Evolutionary conservation across 1,284 basidiomycete genomes (phyloP), one percentile per base, ranked within the genome.

Genomic region (Mycosarcoma maydis): DNA sequence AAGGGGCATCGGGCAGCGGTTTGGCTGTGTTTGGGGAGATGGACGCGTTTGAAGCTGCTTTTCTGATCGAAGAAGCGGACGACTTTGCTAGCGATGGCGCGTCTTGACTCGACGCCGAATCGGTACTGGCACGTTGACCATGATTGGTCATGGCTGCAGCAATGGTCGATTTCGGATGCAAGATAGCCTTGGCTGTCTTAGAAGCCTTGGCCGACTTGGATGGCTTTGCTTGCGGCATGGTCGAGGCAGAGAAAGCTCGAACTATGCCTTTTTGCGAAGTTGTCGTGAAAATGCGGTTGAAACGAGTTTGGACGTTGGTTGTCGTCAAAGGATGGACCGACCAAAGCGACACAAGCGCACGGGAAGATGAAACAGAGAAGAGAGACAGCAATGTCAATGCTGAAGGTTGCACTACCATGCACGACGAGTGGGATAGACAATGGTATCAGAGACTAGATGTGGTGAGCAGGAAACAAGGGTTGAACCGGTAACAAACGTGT

Each of bases 151-250:
- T 57, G 20, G 34, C 61, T 19, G 61, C 50, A 38, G 61, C 61
- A 14, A 65, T 41, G 2, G 61, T 58, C 19, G 54, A 49, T 22
- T 57, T 65, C 37, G 61, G 54, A 50, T 65, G 61, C 19, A 65
- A 36, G 32, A 65, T 58, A n/a, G 61, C 61, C 30, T 65, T 65
- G 30, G 61, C 61, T 20, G 50, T 54, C 36, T 65, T 65, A n/a
- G 61, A 52, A 39, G 61, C 50, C 32, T 65, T 65, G 24, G 16
- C 22, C 4, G 45, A 38, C 50, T 58, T 65, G 23, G 30, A 29
- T 6, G 54, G 32, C 29, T 54, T 58, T 16, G 33, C 20, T 2
- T 53, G 54, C n/a, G 61, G 54, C 61, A 65, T 65, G 23, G 6
- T 46, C 14, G 10, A 19, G n/a, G 7, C 24, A 7, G 37, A 42